Conservation (phyloP, 2,329 filamentous ascomycete species). For the Cladobotryum protrusum region DNA sequence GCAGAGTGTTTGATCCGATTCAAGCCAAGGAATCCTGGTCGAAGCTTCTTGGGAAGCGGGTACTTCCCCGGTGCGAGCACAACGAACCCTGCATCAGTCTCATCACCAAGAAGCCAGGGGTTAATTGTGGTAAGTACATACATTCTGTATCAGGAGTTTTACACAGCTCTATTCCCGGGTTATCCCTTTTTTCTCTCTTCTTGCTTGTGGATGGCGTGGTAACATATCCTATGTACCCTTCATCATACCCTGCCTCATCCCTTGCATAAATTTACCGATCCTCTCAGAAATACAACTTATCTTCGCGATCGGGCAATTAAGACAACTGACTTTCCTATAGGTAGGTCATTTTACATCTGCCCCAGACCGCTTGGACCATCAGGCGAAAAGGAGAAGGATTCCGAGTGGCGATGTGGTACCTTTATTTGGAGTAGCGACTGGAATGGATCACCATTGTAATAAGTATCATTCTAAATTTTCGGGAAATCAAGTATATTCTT, state of each 20-base stretch:
- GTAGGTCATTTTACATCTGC: constrained; percentile 59
- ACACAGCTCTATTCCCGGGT: no score
- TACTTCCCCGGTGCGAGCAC: constrained; percentile 78
- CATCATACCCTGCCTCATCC: no score
- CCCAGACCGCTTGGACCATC: constrained; percentile 73
- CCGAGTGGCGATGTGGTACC: constrained; percentile 80
- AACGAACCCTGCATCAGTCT: constrained; percentile 78
- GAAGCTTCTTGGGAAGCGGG: constrained; percentile 70
- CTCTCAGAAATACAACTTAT: no score
- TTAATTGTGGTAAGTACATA: constrained; percentile 60
- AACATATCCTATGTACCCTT: no score
- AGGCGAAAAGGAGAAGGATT: constrained; percentile 75
- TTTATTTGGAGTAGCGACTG: constrained; percentile 68
- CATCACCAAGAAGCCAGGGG: constrained; percentile 80
- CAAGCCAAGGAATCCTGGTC: constrained; percentile 77
- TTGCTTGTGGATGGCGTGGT: no score
- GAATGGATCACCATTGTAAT: constrained; percentile 33
- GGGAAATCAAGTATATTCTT: no score
- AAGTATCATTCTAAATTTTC: no score
- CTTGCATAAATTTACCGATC: no score
- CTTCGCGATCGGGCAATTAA: no score
- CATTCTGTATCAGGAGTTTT: no score
- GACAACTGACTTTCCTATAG: constrained; percentile 28
- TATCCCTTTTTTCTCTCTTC: no score
- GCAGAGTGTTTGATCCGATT: constrained; percentile 59